These are phyloP conservation scores for Saccharomyces hybrid DNA, from an alignment of 1,139 yeast species.

Conservation along the genomic window DNA sequence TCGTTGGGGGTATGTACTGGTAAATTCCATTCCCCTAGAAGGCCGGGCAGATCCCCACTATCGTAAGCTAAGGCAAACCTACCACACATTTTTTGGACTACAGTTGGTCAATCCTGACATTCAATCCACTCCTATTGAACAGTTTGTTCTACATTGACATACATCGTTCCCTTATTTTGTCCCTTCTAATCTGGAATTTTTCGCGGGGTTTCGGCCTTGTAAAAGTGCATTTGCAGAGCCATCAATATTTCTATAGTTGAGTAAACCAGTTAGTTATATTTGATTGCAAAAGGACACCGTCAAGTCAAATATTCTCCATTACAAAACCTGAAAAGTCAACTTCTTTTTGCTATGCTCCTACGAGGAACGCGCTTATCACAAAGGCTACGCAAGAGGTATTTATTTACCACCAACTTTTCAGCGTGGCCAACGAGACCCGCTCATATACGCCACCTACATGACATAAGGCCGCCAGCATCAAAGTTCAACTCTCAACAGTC, in stretches of 20 bases:
- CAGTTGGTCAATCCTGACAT: background rate
- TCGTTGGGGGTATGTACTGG: constrained; percentile 5
- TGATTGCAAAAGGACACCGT: background rate
- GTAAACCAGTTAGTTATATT: background rate
- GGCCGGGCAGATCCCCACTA: constrained; percentile 17
- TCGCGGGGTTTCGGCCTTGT: background rate
- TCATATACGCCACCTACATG: background rate
- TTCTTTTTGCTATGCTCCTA: background rate
- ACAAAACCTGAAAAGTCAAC: background rate
- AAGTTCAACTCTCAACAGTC: background rate
- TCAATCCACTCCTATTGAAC: background rate
- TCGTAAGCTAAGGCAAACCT: constrained; percentile 37
- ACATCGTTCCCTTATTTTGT: background rate
- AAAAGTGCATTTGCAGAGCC: background rate
- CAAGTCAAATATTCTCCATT: background rate
- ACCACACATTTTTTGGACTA: constrained; percentile 38
- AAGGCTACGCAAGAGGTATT: background rate
- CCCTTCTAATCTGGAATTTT: background rate
- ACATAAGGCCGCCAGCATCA: background rate
- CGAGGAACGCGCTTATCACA: background rate
- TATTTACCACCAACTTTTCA: background rate
- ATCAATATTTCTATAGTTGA: background rate
- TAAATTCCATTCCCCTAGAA: constrained; percentile 12
- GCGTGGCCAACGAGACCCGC: background rate
- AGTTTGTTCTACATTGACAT: background rate